Conservation (phyloP, 2,329 filamentous ascomycete species). For the Biscogniauxia mediterranea region DNA sequence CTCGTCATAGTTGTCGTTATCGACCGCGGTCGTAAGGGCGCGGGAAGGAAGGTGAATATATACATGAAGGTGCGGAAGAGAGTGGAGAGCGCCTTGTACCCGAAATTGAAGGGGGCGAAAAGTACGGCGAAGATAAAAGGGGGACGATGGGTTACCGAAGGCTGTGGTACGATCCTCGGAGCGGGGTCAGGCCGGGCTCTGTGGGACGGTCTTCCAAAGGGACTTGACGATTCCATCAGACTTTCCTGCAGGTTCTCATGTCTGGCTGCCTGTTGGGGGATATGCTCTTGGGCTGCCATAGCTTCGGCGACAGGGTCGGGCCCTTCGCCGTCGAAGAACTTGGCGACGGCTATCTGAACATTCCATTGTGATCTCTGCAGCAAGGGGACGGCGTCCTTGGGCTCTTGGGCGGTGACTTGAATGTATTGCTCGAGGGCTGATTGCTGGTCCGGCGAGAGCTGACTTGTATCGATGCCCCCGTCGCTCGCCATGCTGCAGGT, state of each 20-base stretch:
- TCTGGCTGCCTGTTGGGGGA: constrained; percentile 61
- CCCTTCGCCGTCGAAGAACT: constrained; percentile 96
- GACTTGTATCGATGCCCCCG: constrained; percentile 57
- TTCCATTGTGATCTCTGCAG: constrained; percentile 93
- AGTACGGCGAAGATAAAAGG: constrained; percentile 76
- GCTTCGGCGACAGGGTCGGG: constrained; percentile 79
- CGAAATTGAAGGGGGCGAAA: constrained; percentile 76
- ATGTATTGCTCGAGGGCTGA: constrained; percentile 84
- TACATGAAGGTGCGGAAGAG: constrained; percentile 72
- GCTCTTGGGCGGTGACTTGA: constrained; percentile 80
- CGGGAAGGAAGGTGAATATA: constrained; percentile 77
- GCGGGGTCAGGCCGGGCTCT: constrained; percentile 60
- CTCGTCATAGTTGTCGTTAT: constrained; percentile 52
- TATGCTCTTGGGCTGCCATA: constrained; percentile 58
- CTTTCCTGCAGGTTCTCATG: constrained; percentile 73
- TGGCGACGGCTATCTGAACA: constrained; percentile 93
- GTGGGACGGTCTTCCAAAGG: constrained; percentile 32
- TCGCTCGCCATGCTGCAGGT: constrained; percentile 40
- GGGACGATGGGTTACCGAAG: constrained; percentile 65
- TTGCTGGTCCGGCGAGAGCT: constrained; percentile 76
- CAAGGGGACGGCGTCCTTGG: constrained; percentile 72
- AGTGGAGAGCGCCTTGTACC: constrained; percentile 69
- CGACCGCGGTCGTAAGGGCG: constrained; percentile 54
- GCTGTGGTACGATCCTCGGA: constrained; percentile 79
- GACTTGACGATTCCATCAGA: constrained; percentile 41